A percentile compares a stretch with the other conserved stretches of the same genome.
These are phyloP conservation scores for Erythrobasidium hasegawianum DNA, from an alignment of 1,284 basidiomycete species.

Conservation along the genomic window DNA sequence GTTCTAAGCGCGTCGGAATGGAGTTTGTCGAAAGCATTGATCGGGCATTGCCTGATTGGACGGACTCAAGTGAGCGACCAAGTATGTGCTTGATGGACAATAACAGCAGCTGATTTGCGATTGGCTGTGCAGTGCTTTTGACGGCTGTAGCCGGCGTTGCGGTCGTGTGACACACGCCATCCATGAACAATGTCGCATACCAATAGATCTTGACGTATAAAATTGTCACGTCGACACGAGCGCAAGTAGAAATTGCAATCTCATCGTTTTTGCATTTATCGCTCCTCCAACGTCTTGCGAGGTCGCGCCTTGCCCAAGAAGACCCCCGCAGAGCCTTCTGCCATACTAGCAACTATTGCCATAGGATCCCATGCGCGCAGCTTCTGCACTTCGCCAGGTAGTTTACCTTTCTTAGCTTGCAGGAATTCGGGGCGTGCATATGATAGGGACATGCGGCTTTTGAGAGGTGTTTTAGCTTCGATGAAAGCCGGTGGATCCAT, in stretches of 20 bases:
- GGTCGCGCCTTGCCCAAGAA: slow-evolving; percentile 25
- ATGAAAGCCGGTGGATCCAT: slow-evolving; percentile 26
- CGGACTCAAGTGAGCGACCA: slow-evolving; percentile 41
- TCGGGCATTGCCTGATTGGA: slow-evolving; percentile 38
- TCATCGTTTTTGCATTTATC: not conserved
- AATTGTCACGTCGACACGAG: no score
- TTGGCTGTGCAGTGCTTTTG: slow-evolving; percentile 37
- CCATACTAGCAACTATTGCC: slow-evolving; percentile 21
- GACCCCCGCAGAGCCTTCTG: slow-evolving; percentile 21
- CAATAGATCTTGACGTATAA: no score
- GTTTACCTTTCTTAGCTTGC: slow-evolving; percentile 4
- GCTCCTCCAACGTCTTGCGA: not conserved
- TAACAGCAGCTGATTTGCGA: no score
- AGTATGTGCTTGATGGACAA: no score
- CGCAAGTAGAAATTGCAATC: no score
- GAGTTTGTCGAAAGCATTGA: slow-evolving; percentile 41
- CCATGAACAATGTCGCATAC: no score
- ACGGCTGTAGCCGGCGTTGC: slow-evolving; percentile 42
- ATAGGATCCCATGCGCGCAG: slow-evolving; percentile 25
- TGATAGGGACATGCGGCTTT: not conserved
- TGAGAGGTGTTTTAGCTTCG: not conserved
- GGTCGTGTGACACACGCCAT: no score
- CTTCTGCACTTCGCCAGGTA: slow-evolving; percentile 5
- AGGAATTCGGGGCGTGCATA: slow-evolving; percentile 20
- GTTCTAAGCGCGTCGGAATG: slow-evolving; percentile 38